Percentiles rank a stretch among this genome's conserved stretches.
Conservation (phyloP, 192 early-diverging fungal species). For the Chytriomyces sp. region DNA sequence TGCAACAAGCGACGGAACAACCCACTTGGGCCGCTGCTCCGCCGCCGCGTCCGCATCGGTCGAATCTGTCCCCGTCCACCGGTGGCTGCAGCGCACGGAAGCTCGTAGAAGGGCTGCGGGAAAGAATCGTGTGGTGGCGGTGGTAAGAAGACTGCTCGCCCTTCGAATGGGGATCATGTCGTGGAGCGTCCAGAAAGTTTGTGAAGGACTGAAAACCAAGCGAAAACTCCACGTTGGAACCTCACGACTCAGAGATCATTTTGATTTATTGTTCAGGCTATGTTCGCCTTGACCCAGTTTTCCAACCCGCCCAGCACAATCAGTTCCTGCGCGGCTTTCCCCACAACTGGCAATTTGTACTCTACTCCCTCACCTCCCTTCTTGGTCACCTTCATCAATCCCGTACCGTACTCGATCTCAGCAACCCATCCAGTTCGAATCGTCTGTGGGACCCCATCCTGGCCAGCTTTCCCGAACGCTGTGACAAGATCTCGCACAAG, state of each 20-base stretch:
- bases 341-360: constrained; percentile 62
- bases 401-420: constrained; percentile 71
- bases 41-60: too few relatives aligned
- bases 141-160: too few relatives aligned
- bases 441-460: constrained; percentile 44
- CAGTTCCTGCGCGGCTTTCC: constrained; percentile 97
- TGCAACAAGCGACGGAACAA: background rate
- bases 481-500: constrained; percentile 75
- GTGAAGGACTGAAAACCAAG: too few relatives aligned
- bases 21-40: background rate
- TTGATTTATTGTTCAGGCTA: constrained; percentile 11
- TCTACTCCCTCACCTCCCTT: constrained; percentile 32
- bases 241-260: too few relatives aligned
- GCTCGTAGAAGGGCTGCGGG: too few relatives aligned
- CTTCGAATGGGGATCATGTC: too few relatives aligned
- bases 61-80: too few relatives aligned
- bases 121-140: too few relatives aligned
- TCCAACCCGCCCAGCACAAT: constrained; percentile 92
- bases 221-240: too few relatives aligned
- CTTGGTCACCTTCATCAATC: constrained; percentile 59
- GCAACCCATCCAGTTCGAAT: constrained; percentile 76
- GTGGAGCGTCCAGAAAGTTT: too few relatives aligned
- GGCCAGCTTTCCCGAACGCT: constrained; percentile 26
- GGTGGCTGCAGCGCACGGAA: too few relatives aligned
- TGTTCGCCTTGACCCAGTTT: constrained; percentile 75